These are phyloP conservation scores for Skeletonema grethae DNA, from an alignment of 108 stramenopile genomes.

Conservation along the genomic window DNA sequence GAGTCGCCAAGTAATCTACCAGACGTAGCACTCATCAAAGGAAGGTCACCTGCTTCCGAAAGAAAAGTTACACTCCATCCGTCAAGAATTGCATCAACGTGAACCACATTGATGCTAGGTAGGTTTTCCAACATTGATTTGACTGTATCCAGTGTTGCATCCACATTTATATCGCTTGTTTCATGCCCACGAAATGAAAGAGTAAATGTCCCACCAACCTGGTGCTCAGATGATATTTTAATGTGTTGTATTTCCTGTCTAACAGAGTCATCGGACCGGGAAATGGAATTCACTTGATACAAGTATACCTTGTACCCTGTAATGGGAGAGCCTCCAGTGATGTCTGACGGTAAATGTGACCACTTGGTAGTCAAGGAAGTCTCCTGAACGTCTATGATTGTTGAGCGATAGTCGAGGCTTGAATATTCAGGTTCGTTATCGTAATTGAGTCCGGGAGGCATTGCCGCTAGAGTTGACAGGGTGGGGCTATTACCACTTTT, in stretches of 20 bases:
- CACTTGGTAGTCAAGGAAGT: slow-evolving; percentile 59
- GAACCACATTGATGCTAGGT: slow-evolving; percentile 60
- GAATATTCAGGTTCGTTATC: slow-evolving; percentile 29
- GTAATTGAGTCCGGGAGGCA: slow-evolving; percentile 52
- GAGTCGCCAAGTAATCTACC: slow-evolving; percentile 50
- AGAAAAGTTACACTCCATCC: slow-evolving; percentile 77
- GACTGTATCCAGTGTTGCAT: slow-evolving; percentile 48
- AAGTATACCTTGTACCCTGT: slow-evolving; percentile 80
- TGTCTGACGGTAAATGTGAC: slow-evolving; percentile 50
- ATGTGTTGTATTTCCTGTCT: slow-evolving; percentile 72
- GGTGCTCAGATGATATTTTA: slow-evolving; percentile 25
- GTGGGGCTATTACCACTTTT: slow-evolving; percentile 66
- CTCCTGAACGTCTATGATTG: slow-evolving; percentile 56
- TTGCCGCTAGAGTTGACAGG: slow-evolving; percentile 64
- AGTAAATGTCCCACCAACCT: slow-evolving; percentile 65
- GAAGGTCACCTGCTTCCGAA: slow-evolving; percentile 75
- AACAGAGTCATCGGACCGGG: slow-evolving; percentile 70
- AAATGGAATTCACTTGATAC: slow-evolving; percentile 59
- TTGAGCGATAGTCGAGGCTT: slow-evolving; percentile 37
- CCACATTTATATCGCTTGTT: slow-evolving; percentile 54
- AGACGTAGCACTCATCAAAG: slow-evolving; percentile 62
- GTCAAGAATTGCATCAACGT: slow-evolving; percentile 41
- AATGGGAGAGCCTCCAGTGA: slow-evolving; percentile 66
- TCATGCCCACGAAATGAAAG: slow-evolving; percentile 55
- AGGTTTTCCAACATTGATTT: slow-evolving; percentile 66